Percentiles rank a stretch among this genome's conserved stretches.
Conservation (phyloP, 495 filamentous ascomycete genomes). For the Daldinia grandis region DNA sequence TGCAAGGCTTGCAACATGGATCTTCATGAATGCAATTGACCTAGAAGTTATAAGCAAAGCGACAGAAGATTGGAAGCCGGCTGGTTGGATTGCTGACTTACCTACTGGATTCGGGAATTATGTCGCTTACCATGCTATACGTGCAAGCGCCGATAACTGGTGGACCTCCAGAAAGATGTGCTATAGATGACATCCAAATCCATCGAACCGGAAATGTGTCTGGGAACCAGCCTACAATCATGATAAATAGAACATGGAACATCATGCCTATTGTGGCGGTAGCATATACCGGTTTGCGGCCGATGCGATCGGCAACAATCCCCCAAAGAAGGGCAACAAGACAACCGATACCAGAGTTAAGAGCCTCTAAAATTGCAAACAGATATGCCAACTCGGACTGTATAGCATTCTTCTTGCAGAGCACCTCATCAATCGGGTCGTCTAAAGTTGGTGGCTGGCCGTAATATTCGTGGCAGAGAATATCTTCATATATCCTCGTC, state of each 20-base stretch:
- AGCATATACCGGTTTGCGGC: constrained; percentile 55
- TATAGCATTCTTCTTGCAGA: constrained; percentile 48
- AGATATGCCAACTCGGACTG: constrained; percentile 49
- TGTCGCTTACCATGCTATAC: constrained; percentile 66
- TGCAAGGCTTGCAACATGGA: constrained; percentile 57
- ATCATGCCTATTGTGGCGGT: constrained; percentile 48
- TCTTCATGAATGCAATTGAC: constrained; percentile 62
- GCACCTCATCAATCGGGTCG: constrained; percentile 43
- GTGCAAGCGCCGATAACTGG: constrained; percentile 61
- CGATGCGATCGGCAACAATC: constrained; percentile 48
- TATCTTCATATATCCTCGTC: constrained; percentile 53
- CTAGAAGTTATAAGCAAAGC: constrained; percentile 41
- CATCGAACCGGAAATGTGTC: constrained; percentile 57
- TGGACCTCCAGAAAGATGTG: constrained; percentile 61
- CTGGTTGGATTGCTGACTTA: constrained; percentile 34
- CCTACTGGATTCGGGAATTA: constrained; percentile 63
- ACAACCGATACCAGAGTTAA: constrained; percentile 35
- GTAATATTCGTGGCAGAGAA: constrained; percentile 50
- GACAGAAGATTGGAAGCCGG: not conserved
- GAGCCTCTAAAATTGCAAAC: constrained; percentile 39
- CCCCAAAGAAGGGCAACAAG: constrained; percentile 43
- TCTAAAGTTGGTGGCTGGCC: constrained; percentile 25
- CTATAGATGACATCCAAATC: constrained; percentile 63
- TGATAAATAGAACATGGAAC: constrained; percentile 47
- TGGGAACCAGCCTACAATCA: constrained; percentile 51